phyloP scores from a whole-genome alignment of 129 eudicot genomes.

The sunflower (Helianthus annuus) region HanXRQr2.0-SUNRISE NC_035437.2:123630038-123630537 shows the following conservation, averaged over 20 bases:
- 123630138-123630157: background rate
- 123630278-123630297: slow-evolving; percentile 11
- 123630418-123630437: slow-evolving; percentile 87
- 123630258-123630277: background rate
- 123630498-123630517: slow-evolving; percentile 55
- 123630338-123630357: slow-evolving; percentile 79
- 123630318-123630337: slow-evolving; percentile 72
- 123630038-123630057: background rate
- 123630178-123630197: background rate
- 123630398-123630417: slow-evolving; percentile 86
- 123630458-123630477: slow-evolving; percentile 69
- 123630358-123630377: slow-evolving; percentile 88
- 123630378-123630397: slow-evolving; percentile 98
- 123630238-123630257: background rate
- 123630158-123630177: background rate
- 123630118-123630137: background rate
- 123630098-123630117: background rate
- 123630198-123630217: no score
- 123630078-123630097: background rate
- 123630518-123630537: slow-evolving; percentile 52
- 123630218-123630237: background rate
- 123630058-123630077: background rate
- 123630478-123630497: slow-evolving; percentile 60
- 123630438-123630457: slow-evolving; percentile 91
- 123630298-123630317: slow-evolving; percentile 43